Evolutionary conservation across 2,329 filamentous ascomycete species (phyloP).

Genomic region (Drechmeria coniospora): DNA sequence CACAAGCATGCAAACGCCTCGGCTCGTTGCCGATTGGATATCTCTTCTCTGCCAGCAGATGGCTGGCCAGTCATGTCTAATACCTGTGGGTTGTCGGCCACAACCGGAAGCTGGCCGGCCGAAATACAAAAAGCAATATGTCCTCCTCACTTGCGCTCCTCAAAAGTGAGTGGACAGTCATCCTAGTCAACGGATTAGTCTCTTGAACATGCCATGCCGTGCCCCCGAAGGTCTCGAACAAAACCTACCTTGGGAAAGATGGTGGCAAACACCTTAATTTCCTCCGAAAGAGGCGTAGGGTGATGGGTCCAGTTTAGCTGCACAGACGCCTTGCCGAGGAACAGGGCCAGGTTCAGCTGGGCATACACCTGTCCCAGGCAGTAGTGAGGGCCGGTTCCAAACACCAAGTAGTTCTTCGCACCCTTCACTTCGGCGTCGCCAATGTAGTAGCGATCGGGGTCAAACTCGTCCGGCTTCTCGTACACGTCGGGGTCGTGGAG

Average conservation of each 20-base stretch:
- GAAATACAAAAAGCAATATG: no score
- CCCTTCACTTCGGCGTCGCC: constrained; percentile 77
- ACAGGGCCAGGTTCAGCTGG: constrained; percentile 71
- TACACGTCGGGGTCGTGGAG: constrained; percentile 90
- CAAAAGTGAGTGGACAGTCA: constrained; percentile 67
- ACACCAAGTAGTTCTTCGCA: constrained; percentile 91
- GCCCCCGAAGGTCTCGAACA: neutral
- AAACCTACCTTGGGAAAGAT: constrained; percentile 83
- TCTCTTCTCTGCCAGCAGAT: no score
- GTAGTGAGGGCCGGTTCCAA: constrained; percentile 91
- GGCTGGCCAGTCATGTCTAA: no score
- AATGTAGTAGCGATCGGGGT: constrained; percentile 81
- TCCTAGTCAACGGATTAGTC: constrained; percentile 37
- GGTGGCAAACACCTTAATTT: constrained; percentile 96
- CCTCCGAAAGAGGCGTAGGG: constrained; percentile 67
- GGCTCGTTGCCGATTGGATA: no score
- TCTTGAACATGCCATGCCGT: neutral
- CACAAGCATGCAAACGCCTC: no score
- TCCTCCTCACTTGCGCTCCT: constrained; percentile 31
- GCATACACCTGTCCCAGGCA: constrained; percentile 91
- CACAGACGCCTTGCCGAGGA: constrained; percentile 81
- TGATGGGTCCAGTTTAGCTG: constrained; percentile 83
- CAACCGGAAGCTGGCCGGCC: no score
- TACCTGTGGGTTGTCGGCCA: no score
- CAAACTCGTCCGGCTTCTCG: constrained; percentile 72